Evolutionary conservation across 495 filamentous ascomycete genomes (phyloP), one percentile per base, ranked within the genome.

Genomic region (Hypoxylon rickii): DNA sequence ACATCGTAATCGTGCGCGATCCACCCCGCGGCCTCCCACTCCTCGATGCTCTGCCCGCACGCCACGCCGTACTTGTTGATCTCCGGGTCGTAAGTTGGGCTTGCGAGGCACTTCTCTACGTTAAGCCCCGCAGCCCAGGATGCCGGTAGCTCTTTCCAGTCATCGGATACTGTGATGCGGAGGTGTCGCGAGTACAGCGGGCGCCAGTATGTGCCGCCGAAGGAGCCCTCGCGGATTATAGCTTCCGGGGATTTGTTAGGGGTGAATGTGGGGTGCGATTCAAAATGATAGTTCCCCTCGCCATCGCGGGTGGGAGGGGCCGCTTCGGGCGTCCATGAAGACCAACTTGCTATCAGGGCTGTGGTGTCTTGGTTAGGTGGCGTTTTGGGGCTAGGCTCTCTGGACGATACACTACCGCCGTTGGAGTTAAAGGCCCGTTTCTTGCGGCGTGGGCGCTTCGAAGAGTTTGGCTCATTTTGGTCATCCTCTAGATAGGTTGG

Each of bases 1-100:
- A 77, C 73, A 49, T 79, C 76, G 22, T 71, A 68, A 11, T 61
- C 55, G 49, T 78, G 77, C 21, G 64, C 62, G 21, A 80, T 79
- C 77, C 77, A 80, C 0, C 77, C 77, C 0, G 71, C 65, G 1
- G 71, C 71, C 38, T 80, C 77, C 77, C 77, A 79, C 15, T 76
- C 73, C 60, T 80, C 77, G 29, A 79, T 79, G 7, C 52, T 69
- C 60, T 80, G 77, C 12, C 77, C 77, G 38, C 73, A 77, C 10
- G 71, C 21, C 3, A 78, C 74, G 16, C 72, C 75, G 55, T 73
- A 79, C 51, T 77, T 77, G 44, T 80, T 79, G 22, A 76, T 53
- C 5, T 75, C 73, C 8, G 76, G 49, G 45, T 75, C 58, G 58
- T 78, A 78, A 0, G 43, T 54, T 1, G 61, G 48, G 7, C 57